Evolutionary conservation across 192 early-diverging fungal genomes (phyloP), one percentile per base, ranked within the genome.

Genomic region (Funneliformis geosporum): DNA sequence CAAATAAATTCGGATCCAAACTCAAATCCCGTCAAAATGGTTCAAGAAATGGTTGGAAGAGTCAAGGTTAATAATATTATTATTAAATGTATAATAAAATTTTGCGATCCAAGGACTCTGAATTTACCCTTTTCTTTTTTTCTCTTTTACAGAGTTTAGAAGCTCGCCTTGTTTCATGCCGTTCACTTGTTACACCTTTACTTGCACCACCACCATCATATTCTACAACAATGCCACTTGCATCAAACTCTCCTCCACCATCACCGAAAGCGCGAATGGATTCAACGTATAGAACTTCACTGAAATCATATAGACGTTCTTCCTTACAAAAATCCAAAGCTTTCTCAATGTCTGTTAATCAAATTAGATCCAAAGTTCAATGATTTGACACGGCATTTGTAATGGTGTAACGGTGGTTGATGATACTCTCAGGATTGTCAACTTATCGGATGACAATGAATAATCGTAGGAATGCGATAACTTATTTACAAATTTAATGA

Each of bases 21-120:
- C 18, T 82, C 85, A 18, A 92, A 91, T 80, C 90, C 92, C 11
- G 89, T 91, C 67, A 87, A 87, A 42, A 87, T 91, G 82, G 90
- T 93, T 9, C 91, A 93, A 74, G 91, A 94, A 42, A 94, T 95
- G 83, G 92, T 95, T 75, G 87, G 90, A 39, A 85, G 93, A 23
- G 93, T 94, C 62, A 93, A 90, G 87, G 92, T 91, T 85, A 77
- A 59, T 80, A 61, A 42, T 0, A 76, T 16, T 28, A 64, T 61
- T n/a, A 60, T 62, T 5, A 42, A 68, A 2, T 66, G 14, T 14
- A 11, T 38, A 12, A 28, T 28, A 10, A 14, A 38, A 14, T 12
- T 66, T 14, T 66, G 42, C 18, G 14, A 4, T 14, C 4, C 2
- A 42, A 21, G 6, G 11, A 47, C 46, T 11, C 0, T 10, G 46